Evolutionary conservation across 352 stramenopile species (phyloP).

Genomic region (Pythium phragmiticola): DNA sequence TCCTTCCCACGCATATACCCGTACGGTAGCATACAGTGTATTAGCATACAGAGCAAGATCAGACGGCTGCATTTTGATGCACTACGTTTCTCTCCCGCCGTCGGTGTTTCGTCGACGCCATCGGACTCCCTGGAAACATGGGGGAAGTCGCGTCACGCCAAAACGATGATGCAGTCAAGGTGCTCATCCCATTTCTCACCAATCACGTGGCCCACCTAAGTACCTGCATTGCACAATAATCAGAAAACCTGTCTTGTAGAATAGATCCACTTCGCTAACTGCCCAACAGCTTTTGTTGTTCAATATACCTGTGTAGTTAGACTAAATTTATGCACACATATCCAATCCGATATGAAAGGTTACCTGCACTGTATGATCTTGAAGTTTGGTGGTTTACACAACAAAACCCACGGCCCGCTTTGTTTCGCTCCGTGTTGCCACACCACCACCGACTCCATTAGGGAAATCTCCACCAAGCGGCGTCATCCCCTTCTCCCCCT

Average conservation of each 20-base stretch:
- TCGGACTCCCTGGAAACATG: neutral
- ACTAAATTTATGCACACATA: neutral
- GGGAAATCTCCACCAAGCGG: neutral
- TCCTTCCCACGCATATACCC: too few species aligned
- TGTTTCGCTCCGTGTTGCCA: neutral
- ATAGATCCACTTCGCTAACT: neutral
- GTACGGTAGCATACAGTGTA: too few species aligned
- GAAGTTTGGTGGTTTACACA: conserved; percentile 25
- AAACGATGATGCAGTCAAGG: conserved; percentile 3
- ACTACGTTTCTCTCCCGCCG: too few species aligned
- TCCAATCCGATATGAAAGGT: neutral
- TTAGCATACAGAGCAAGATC: too few species aligned
- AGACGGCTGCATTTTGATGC: too few species aligned
- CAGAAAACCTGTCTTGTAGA: neutral
- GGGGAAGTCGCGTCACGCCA: neutral
- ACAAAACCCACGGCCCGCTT: conserved; percentile 1
- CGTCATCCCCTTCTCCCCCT: neutral
- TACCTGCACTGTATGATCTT: conserved; percentile 8
- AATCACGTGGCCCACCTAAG: neutral
- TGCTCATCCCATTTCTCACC: conserved; percentile 1
- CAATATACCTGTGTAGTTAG: neutral
- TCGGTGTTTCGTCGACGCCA: neutral
- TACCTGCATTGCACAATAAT: neutral
- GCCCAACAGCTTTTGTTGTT: neutral
- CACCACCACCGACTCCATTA: neutral